These are phyloP conservation scores for Mitragyna speciosa DNA, from an alignment of 257 asterid species.

Conservation along the genomic window DNA sequence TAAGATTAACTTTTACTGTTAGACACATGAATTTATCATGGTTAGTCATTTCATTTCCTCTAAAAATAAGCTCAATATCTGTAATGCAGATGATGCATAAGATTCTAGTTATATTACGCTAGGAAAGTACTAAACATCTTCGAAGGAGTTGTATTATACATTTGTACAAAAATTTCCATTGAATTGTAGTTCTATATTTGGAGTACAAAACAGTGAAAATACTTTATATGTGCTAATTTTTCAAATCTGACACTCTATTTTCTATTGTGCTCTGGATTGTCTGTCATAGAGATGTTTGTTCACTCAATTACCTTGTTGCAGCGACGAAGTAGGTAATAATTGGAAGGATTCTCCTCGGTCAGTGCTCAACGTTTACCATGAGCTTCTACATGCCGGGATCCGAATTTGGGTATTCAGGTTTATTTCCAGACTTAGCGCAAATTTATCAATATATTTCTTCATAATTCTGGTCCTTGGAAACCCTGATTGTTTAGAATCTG, in stretches of 20 bases:
- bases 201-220: not conserved
- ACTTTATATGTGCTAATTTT: not conserved
- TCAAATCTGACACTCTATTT: not conserved
- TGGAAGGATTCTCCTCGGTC: conserved; percentile 86
- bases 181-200: not conserved
- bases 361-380: conserved; percentile 66
- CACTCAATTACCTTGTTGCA: conserved; percentile 31
- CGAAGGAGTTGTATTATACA: not conserved
- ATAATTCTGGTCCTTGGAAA: not conserved
- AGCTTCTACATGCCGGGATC: conserved; percentile 66
- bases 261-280: not conserved
- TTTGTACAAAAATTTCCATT: not conserved
- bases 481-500: not conserved
- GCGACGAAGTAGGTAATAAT: conserved; percentile 44
- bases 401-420: conserved; percentile 98
- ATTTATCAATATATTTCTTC: conserved; percentile 1
- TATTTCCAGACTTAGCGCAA: conserved; percentile 22
- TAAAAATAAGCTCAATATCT: not conserved
- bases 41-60: not conserved
- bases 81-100: not conserved
- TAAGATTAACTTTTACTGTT: not conserved
- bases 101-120: not conserved
- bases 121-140: not conserved
- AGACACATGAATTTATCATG: not conserved
- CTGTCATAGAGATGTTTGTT: not conserved